These are phyloP conservation scores for Chlamydomonas incerta DNA, from an alignment of 139 green algal species.

Conservation along the genomic window DNA sequence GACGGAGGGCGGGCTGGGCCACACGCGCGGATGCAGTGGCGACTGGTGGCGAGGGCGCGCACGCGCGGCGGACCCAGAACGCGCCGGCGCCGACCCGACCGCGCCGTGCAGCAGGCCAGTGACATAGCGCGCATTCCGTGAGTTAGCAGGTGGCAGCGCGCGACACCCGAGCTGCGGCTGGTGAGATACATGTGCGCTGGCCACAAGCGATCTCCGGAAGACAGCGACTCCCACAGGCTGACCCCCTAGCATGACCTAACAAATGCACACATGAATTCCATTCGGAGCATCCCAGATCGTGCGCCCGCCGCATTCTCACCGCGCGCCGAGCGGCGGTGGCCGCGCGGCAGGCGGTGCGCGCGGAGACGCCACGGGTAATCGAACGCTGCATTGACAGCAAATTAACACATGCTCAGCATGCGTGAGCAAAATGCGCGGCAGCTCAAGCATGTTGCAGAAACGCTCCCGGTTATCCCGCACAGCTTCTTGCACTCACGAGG, in stretches of 20 bases:
- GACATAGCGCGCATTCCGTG: too few relatives aligned
- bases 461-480: too few relatives aligned
- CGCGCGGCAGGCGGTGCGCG: not conserved
- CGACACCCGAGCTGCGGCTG: too few relatives aligned
- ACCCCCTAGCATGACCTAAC: not conserved
- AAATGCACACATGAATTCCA: not conserved
- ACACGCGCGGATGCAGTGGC: too few relatives aligned
- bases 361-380: not conserved
- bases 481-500: not conserved
- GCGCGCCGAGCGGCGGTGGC: constrained; percentile 8
- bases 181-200: too few relatives aligned
- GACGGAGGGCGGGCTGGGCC: not conserved
- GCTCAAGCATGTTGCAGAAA: not conserved
- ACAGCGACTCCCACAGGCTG: not conserved
- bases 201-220: not conserved
- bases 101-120: too few relatives aligned
- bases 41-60: too few relatives aligned
- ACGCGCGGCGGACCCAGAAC: too few relatives aligned
- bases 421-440: too few relatives aligned
- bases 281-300: not conserved
- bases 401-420: not conserved
- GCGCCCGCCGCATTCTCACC: not conserved
- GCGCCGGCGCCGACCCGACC: too few relatives aligned
- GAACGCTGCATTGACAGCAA: not conserved
- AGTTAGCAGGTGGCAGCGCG: too few relatives aligned